Conservation (phyloP, 352 stramenopile genomes). For the Phytophthora idaei region DNA sequence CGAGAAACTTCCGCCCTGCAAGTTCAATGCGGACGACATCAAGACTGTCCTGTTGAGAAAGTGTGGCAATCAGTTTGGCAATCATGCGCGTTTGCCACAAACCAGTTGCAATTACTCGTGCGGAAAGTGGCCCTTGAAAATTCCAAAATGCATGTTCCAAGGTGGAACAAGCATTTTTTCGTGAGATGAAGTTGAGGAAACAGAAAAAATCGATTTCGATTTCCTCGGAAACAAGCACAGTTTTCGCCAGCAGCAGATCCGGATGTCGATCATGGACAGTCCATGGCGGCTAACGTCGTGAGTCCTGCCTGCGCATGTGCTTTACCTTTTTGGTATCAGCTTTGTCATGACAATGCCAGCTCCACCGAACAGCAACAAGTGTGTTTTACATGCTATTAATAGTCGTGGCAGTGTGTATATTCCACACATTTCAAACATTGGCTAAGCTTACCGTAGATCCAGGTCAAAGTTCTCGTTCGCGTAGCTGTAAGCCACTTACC, state of each 20-base stretch:
- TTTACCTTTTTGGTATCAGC: background rate
- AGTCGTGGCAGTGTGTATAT: background rate
- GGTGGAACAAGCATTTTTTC: constrained; percentile 15
- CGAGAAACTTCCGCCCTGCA: background rate
- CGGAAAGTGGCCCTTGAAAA: too few relatives aligned
- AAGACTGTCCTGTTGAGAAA: too few relatives aligned
- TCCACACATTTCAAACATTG: background rate
- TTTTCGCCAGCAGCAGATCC: constrained; percentile 31
- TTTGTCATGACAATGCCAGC: constrained; percentile 4
- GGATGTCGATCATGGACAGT: constrained; percentile 25
- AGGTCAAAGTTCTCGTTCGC: constrained; percentile 4
- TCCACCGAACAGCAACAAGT: background rate
- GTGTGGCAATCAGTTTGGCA: too few relatives aligned
- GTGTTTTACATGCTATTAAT: too few relatives aligned
- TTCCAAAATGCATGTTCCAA: too few relatives aligned
- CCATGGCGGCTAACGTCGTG: background rate
- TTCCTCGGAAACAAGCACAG: constrained; percentile 28
- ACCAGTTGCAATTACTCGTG: background rate
- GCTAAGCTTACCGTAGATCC: too few relatives aligned
- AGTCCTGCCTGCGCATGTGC: too few relatives aligned
- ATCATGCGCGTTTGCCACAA: background rate
- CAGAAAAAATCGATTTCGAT: constrained; percentile 24
- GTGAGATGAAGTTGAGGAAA: constrained; percentile 19
- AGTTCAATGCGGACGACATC: too few relatives aligned
- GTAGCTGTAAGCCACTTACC: constrained; percentile 10